Evolutionary conservation across 2,329 filamentous ascomycete genomes (phyloP).

Genomic region (Fonsecaea monophora): DNA sequence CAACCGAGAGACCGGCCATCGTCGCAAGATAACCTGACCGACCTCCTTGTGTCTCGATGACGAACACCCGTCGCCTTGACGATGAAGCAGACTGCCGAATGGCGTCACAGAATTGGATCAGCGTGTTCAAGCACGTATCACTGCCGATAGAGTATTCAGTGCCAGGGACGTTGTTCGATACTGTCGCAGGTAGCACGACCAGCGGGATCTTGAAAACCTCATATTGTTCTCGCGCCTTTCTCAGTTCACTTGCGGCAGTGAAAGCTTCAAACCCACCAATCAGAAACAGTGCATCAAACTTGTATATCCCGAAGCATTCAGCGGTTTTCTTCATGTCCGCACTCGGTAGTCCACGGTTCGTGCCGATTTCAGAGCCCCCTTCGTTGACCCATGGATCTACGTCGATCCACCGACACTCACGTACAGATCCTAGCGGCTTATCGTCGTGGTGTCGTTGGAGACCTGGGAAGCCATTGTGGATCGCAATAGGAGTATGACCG

Average conservation of each 20-base stretch:
- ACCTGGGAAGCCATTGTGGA: conserved; percentile 96
- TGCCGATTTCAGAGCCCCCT: conserved; percentile 96
- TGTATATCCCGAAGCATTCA: conserved; percentile 80
- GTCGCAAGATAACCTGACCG: conserved; percentile 93
- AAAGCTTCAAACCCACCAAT: conserved; percentile 97
- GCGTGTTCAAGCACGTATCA: conserved; percentile 93
- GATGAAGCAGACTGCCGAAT: conserved; percentile 97
- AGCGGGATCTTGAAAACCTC: conserved; percentile 91
- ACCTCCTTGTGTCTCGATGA: conserved; percentile 96
- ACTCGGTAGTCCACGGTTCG: conserved; percentile 88
- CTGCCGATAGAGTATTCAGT: conserved; percentile 97
- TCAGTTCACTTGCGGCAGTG: conserved; percentile 85
- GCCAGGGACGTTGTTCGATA: conserved; percentile 97
- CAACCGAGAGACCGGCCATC: conserved; percentile 86
- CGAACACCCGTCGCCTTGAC: conserved; percentile 90
- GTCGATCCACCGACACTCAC: conserved; percentile 88
- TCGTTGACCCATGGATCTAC: conserved; percentile 95
- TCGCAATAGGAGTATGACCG: conserved; percentile 90
- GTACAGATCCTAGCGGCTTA: conserved; percentile 79
- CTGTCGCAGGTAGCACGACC: conserved; percentile 89
- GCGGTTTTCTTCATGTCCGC: conserved; percentile 87
- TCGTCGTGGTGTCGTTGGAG: conserved; percentile 90
- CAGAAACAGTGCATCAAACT: conserved; percentile 89
- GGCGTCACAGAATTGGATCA: conserved; percentile 94
- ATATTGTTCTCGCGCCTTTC: conserved; percentile 78